These are phyloP conservation scores for Anethum foeniculum DNA, from an alignment of 140 eudicot genomes.

Conservation along the genomic window DNA sequence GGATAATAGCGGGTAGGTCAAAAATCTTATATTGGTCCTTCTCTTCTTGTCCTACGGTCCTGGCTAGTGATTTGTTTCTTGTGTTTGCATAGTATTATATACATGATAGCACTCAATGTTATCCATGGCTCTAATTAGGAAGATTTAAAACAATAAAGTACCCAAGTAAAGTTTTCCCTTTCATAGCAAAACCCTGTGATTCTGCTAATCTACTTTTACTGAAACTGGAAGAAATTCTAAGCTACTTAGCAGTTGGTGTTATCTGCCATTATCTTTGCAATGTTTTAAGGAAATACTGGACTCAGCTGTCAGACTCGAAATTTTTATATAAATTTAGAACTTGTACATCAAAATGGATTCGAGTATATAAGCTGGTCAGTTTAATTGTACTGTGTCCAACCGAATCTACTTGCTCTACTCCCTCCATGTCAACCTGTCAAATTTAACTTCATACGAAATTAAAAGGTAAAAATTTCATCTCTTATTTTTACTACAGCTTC, in stretches of 20 bases:
- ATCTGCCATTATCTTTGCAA: background rate
- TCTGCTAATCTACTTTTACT: background rate
- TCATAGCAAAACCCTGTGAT: background rate
- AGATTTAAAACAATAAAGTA: background rate
- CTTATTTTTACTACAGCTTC: conserved; percentile 28
- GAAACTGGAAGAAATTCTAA: background rate
- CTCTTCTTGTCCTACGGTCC: background rate
- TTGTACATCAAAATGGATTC: background rate
- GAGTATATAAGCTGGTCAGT: background rate
- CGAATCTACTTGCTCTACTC: background rate
- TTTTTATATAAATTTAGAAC: background rate
- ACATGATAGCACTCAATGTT: background rate
- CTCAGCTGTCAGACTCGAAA: no score
- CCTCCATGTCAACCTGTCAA: background rate
- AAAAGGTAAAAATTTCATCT: background rate
- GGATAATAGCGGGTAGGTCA: conserved; percentile 63
- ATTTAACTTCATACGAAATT: background rate
- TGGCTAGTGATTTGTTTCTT: background rate
- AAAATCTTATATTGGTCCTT: background rate
- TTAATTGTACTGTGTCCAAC: background rate
- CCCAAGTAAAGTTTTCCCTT: background rate
- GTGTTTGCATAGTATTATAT: background rate
- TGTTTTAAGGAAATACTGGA: no score
- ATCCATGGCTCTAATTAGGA: background rate
- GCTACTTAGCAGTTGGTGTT: background rate